phyloP scores from a whole-genome alignment of 2,329 filamentous ascomycete genomes.

The Hymenoscyphus scutula region DNA sequence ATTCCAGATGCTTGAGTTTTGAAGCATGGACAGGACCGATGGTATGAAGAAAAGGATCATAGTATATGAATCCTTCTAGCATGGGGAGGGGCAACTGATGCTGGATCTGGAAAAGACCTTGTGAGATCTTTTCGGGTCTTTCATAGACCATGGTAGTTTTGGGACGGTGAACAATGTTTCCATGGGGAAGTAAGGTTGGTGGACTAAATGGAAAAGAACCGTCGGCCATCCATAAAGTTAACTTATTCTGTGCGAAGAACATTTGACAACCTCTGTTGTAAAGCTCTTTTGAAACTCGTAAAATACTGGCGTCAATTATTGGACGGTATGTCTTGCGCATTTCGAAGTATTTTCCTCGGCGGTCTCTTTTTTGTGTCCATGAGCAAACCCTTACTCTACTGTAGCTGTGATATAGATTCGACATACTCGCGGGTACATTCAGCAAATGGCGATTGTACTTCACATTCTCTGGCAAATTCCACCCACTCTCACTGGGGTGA shows the following conservation, averaged over 20 bases:
- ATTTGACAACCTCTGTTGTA: background rate
- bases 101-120: background rate
- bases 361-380: background rate
- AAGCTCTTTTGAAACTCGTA: background rate
- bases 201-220: background rate
- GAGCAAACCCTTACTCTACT: background rate
- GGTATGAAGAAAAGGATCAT: background rate
- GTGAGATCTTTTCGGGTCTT: background rate
- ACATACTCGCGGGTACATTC: background rate
- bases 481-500: background rate
- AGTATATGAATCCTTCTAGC: background rate
- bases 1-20: background rate
- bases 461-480: background rate
- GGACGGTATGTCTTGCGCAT: background rate
- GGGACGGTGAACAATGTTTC: background rate
- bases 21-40: background rate
- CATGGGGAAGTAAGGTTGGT: background rate
- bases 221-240: slow-evolving; percentile 1
- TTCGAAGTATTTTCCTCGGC: background rate
- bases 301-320: background rate
- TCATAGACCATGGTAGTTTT: background rate
- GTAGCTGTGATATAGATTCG: background rate
- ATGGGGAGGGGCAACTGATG: background rate
- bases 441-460: background rate
- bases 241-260: background rate